Conservation (phyloP, 306 rosid species). For the Purshia tridentata region DNA sequence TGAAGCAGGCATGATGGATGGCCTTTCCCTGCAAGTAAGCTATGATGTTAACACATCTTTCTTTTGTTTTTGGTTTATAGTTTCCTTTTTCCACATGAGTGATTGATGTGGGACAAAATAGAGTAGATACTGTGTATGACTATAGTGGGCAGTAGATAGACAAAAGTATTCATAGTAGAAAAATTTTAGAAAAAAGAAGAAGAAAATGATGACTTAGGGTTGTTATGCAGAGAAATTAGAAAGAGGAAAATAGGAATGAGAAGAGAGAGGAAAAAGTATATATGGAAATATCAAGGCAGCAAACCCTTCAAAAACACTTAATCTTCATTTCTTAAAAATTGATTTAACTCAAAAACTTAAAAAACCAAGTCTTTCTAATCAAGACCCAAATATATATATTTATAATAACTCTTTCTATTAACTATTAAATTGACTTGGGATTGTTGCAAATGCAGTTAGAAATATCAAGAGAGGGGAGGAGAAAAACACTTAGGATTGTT, state of each 20-base stretch:
- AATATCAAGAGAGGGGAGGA: background rate
- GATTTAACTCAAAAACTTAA: too few relatives aligned
- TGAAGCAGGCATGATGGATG: slow-evolving; percentile 75
- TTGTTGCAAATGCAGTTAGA: too few relatives aligned
- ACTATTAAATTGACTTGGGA: too few relatives aligned
- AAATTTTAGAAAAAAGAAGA: background rate
- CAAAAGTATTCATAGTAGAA: background rate
- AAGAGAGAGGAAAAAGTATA: background rate
- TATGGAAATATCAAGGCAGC: too few relatives aligned
- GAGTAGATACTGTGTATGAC: background rate
- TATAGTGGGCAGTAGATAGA: background rate
- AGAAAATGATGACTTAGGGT: background rate
- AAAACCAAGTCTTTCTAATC: too few relatives aligned
- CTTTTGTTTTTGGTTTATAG: slow-evolving; percentile 6
- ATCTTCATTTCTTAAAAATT: too few relatives aligned
- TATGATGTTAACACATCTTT: slow-evolving; percentile 13
- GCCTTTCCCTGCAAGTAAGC: slow-evolving; percentile 90
- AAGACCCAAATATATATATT: background rate
- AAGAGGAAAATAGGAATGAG: background rate
- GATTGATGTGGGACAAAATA: background rate
- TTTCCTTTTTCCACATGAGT: background rate
- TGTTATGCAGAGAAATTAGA: background rate
- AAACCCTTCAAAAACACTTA: too few relatives aligned
- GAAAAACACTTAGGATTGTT: background rate
- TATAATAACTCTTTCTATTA: background rate